Conservation (phyloP, 208 protist species). For the Plasmodiophora brassicae region DNA sequence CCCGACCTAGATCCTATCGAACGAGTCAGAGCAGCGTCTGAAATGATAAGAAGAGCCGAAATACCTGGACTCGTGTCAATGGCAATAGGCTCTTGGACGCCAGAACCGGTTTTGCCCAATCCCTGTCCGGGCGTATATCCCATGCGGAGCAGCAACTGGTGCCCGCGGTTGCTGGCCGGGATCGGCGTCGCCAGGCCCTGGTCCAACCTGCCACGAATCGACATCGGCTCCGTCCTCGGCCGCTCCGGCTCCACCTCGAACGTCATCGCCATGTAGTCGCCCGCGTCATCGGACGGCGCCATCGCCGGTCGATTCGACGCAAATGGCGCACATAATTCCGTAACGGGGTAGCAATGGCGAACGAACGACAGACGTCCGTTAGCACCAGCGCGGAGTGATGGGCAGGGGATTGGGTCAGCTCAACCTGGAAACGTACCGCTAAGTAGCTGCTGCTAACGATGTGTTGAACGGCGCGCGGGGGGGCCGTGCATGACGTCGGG, state of each 20-base stretch:
- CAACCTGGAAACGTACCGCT: no score
- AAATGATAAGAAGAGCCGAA: not conserved
- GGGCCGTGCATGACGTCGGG: no score
- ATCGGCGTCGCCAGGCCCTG: not conserved
- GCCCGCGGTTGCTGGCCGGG: not conserved
- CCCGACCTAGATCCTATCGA: not conserved
- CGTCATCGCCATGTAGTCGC: constrained; percentile 21
- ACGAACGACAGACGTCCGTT: no score
- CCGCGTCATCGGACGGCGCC: not conserved
- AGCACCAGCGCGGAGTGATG: no score
- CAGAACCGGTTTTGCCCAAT: not conserved
- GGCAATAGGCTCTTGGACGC: not conserved
- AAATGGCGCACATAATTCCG: no score
- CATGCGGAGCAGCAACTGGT: not conserved
- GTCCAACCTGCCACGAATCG: not conserved
- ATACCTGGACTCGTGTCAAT: no score
- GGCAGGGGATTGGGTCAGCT: no score
- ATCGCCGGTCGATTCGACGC: no score
- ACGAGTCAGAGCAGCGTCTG: not conserved
- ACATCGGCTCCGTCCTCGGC: not conserved
- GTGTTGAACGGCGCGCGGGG: no score
- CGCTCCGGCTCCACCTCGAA: not conserved
- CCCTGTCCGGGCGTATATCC: not conserved
- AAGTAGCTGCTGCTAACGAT: no score
- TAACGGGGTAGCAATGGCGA: no score